phyloP scores from a whole-genome alignment of 257 asterid genomes.

The Solanum verrucosum region DNA sequence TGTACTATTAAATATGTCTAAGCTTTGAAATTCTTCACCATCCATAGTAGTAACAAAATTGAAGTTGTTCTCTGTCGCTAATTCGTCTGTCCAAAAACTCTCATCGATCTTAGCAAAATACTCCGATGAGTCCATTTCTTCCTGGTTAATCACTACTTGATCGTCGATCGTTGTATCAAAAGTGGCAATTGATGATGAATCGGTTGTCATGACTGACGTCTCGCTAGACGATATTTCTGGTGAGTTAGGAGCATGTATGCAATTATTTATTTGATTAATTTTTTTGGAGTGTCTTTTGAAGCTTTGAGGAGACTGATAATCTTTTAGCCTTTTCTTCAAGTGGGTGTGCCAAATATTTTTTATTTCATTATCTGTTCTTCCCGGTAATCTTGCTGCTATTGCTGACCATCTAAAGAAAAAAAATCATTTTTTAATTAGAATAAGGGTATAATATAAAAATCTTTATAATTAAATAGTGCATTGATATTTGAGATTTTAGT shows the following conservation, averaged over 20 bases:
- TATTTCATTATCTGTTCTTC: background rate
- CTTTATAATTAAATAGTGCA: background rate
- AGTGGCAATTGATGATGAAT: background rate
- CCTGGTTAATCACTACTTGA: background rate
- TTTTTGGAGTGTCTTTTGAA: background rate
- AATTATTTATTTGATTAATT: background rate
- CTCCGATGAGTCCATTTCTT: background rate
- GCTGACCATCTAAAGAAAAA: background rate
- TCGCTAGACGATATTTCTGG: background rate
- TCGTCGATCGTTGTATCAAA: background rate
- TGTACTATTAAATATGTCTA: background rate
- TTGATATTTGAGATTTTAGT: background rate
- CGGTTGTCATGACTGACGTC: background rate
- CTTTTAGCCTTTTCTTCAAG: background rate
- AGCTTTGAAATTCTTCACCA: background rate
- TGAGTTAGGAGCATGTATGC: background rate
- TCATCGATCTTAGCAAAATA: background rate
- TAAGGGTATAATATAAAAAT: background rate
- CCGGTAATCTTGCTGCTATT: background rate
- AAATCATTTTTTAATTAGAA: background rate
- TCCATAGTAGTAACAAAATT: background rate
- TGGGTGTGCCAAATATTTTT: background rate
- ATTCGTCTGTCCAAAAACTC: background rate
- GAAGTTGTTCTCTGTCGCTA: background rate
- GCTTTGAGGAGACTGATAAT: background rate